Conservation (phyloP, 1,284 basidiomycete species). For the Austroboletus novae-zelandiae region DNA sequence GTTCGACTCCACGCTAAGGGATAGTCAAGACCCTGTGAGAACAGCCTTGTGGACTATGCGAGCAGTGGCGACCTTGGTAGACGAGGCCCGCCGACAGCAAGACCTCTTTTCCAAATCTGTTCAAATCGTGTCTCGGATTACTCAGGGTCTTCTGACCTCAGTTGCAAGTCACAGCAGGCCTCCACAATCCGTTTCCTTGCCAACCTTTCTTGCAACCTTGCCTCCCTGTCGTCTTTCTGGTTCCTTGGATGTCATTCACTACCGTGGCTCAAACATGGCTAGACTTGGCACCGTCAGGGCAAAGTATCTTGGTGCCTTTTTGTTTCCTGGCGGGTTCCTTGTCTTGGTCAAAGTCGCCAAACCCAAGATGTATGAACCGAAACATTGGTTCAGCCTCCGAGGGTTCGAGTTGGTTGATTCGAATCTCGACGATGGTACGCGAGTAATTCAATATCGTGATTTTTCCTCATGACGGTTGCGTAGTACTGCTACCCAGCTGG, state of each 20-base stretch:
- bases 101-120: slow-evolving; percentile 67
- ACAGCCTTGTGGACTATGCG: slow-evolving; percentile 62
- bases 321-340: slow-evolving; percentile 83
- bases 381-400: slow-evolving; percentile 80
- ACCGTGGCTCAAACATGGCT: slow-evolving; percentile 42
- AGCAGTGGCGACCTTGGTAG: slow-evolving; percentile 52
- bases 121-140: slow-evolving; percentile 68
- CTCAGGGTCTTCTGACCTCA: slow-evolving; percentile 32
- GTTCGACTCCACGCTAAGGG: neutral
- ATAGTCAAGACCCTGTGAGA: slow-evolving; percentile 38
- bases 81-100: slow-evolving; percentile 64
- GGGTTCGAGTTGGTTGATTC: slow-evolving; percentile 72
- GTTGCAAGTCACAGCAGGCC: slow-evolving; percentile 33
- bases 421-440: slow-evolving; percentile 65
- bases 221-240: slow-evolving; percentile 78
- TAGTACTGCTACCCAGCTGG: slow-evolving; percentile 76
- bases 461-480: slow-evolving; percentile 2
- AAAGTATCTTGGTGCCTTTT: slow-evolving; percentile 85
- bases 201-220: slow-evolving; percentile 63
- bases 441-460: slow-evolving; percentile 1
- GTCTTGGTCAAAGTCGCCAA: slow-evolving; percentile 84
- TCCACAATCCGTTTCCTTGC: slow-evolving; percentile 38
- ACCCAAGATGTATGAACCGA: slow-evolving; percentile 78
- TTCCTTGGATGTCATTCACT: slow-evolving; percentile 79
- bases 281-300: slow-evolving; percentile 58